Conservation (phyloP, 225 moss, liverwort and hornwort species). For the Polytrichum commune region DNA sequence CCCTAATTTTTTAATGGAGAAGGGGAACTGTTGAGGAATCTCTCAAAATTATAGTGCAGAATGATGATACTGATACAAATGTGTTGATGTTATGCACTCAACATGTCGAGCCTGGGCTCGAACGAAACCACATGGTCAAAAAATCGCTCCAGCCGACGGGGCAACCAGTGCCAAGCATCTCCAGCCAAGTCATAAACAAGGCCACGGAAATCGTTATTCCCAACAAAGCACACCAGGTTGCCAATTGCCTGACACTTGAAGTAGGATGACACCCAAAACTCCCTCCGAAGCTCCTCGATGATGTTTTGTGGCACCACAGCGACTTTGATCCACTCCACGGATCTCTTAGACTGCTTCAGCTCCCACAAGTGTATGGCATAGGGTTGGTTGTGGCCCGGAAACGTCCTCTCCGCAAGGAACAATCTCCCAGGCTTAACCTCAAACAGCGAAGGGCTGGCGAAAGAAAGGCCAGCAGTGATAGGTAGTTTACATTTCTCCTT, state of each 20-base stretch:
- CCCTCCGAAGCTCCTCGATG: conserved; percentile 39
- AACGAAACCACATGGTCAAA: conserved; percentile 50
- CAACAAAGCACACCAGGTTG: conserved; percentile 52
- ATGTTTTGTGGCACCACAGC: conserved; percentile 46
- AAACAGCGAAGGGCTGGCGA: conserved; percentile 44
- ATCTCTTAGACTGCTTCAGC: conserved; percentile 17
- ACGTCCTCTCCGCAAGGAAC: conserved; percentile 48
- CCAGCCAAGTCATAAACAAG: conserved; percentile 44
- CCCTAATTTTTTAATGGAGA: too few relatives aligned
- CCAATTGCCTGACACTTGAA: conserved; percentile 56
- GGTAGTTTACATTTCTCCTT: conserved; percentile 57
- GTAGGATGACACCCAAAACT: conserved; percentile 54
- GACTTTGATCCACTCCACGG: conserved; percentile 48
- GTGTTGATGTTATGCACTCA: conserved; percentile 10
- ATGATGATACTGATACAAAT: too few relatives aligned
- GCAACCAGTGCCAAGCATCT: conserved; percentile 55
- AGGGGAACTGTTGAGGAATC: too few relatives aligned
- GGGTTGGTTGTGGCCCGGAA: conserved; percentile 42
- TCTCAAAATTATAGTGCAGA: too few relatives aligned
- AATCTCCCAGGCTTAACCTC: conserved; percentile 51
- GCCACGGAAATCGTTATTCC: conserved; percentile 53
- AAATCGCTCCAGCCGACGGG: conserved; percentile 39
- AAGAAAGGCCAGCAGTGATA: conserved; percentile 38
- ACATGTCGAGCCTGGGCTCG: conserved; percentile 48
- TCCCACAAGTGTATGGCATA: conserved; percentile 57